A percentile compares a stretch with the other conserved stretches of the same genome.
phyloP scores from a whole-genome alignment of 345 rosid genomes.

The Citrus hindsii region DNA sequence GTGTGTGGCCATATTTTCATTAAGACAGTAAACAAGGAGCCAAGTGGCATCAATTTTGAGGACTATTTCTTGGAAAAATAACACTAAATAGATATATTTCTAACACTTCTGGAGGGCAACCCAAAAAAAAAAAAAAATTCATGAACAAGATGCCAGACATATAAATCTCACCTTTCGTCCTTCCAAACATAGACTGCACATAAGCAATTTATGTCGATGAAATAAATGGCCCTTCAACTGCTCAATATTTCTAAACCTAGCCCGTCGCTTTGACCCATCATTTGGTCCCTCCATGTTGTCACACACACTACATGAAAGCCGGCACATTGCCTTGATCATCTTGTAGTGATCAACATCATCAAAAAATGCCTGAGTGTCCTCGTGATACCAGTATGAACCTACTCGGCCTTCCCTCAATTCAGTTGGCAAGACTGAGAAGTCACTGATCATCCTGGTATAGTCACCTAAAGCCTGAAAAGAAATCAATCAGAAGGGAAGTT shows the following conservation, averaged over 20 bases:
- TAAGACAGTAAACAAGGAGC: background rate
- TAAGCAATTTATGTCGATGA: conserved; percentile 71
- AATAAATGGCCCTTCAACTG: conserved; percentile 93
- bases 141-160: background rate
- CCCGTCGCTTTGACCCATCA: conserved; percentile 58
- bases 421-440: conserved; percentile 74
- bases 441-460: conserved; percentile 82
- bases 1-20: background rate
- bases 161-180: conserved; percentile 72
- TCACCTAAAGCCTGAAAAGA: conserved; percentile 79
- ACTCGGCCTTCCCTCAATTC: conserved; percentile 81
- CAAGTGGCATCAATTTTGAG: background rate
- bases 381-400: conserved; percentile 80
- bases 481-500: background rate
- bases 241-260: conserved; percentile 70
- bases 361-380: conserved; percentile 79
- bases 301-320: conserved; percentile 83
- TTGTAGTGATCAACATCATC: conserved; percentile 89
- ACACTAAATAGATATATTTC: background rate
- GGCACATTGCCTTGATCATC: conserved; percentile 99
- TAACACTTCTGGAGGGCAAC: too few species aligned
- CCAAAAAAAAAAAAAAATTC: background rate
- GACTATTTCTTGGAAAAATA: background rate
- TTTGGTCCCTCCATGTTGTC: conserved; percentile 60
- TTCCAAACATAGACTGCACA: conserved; percentile 93